These are phyloP conservation scores for Paramecium primaurelia DNA, from an alignment of 73 alveolate genomes.

Conservation along the genomic window DNA sequence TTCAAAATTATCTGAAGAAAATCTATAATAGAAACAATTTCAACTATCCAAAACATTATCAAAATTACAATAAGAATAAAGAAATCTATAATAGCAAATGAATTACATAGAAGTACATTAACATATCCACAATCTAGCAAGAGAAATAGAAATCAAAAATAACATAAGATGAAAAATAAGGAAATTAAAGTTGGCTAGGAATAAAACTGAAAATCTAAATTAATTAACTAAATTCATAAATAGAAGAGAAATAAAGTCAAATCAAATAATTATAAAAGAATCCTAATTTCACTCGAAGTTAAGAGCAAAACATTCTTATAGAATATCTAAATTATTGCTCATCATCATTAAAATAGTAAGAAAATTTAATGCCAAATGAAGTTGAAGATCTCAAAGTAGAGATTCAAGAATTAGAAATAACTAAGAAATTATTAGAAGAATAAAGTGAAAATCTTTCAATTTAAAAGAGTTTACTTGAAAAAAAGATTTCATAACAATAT, in stretches of 20 bases:
- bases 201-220: slow-evolving; percentile 25
- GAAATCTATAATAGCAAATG: background rate
- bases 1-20: background rate
- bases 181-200: slow-evolving; percentile 40
- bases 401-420: slow-evolving; percentile 15
- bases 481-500: slow-evolving; percentile 2
- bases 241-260: slow-evolving; percentile 9
- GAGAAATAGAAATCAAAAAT: background rate
- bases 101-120: background rate
- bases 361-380: slow-evolving; percentile 10
- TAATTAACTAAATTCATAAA: background rate
- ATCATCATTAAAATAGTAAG: background rate
- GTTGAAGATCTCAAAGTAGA: slow-evolving; percentile 23
- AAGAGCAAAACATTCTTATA: background rate
- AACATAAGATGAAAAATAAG: background rate
- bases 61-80: background rate
- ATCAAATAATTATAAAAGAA: background rate
- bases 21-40: background rate
- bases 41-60: background rate
- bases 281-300: slow-evolving; percentile 21
- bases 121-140: background rate
- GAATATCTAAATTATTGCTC: slow-evolving; percentile 30
- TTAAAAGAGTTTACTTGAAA: slow-evolving; percentile 12
- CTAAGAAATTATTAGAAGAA: background rate
- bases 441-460: slow-evolving; percentile 42